Conservation (phyloP, 495 filamentous ascomycete species). For the Penicillium roqueforti region DNA sequence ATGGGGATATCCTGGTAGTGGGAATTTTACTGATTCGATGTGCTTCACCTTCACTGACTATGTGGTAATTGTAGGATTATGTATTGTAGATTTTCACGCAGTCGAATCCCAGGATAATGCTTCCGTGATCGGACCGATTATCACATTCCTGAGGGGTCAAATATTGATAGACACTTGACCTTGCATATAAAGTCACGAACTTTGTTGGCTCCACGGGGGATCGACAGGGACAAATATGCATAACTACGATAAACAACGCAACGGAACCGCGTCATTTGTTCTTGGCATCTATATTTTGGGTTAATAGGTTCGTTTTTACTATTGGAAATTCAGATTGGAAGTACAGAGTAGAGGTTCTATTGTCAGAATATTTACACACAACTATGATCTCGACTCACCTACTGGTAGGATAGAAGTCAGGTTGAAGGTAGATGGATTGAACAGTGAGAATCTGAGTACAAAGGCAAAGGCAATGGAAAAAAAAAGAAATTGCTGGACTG, state of each 20-base stretch:
- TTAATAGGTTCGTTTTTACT: background rate
- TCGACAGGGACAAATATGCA: constrained; percentile 23
- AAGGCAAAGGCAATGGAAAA: constrained; percentile 10
- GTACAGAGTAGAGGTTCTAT: background rate
- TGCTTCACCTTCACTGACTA: background rate
- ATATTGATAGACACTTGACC: background rate
- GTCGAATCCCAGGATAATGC: background rate
- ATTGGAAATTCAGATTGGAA: background rate
- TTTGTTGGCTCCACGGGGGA: constrained; percentile 14
- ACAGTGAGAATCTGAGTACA: constrained; percentile 22
- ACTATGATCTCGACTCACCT: background rate
- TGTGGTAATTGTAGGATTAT: background rate
- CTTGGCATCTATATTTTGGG: constrained; percentile 1
- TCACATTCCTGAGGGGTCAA: constrained; percentile 1
- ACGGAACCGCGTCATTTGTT: background rate
- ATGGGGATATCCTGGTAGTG: constrained; percentile 39
- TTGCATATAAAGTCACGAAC: background rate
- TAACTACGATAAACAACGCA: constrained; percentile 13
- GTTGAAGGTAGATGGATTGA: constrained; percentile 30
- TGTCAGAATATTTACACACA: background rate
- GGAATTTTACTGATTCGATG: constrained; percentile 30
- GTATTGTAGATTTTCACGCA: background rate
- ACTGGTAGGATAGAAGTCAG: background rate
- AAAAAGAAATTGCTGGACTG: constrained; percentile 11
- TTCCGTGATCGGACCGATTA: background rate